These are phyloP conservation scores for Groenewaldozyma tartarivorans DNA, from an alignment of 805 yeast species.

Conservation along the genomic window DNA sequence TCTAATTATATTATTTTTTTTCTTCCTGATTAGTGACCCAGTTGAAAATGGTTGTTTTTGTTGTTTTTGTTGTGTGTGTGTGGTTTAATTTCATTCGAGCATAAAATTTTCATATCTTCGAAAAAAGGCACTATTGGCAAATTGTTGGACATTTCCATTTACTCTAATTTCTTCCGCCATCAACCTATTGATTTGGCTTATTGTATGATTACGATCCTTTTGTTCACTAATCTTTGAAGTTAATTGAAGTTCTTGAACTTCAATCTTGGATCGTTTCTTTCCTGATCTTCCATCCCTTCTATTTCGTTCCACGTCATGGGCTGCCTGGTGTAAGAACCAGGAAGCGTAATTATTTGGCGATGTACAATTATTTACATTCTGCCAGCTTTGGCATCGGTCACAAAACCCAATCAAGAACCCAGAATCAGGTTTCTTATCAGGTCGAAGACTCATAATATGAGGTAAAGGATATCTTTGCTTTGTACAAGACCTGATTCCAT, in stretches of 20 bases:
- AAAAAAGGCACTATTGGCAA: constrained; percentile 7
- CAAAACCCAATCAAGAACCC: constrained; percentile 15
- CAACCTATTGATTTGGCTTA: constrained; percentile 6
- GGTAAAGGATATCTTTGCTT: constrained; percentile 16
- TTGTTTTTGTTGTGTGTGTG: not conserved
- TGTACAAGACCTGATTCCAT: constrained; percentile 16
- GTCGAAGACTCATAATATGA: constrained; percentile 12
- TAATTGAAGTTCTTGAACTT: constrained; percentile 8
- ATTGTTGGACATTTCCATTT: constrained; percentile 9
- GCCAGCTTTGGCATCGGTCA: constrained; percentile 17
- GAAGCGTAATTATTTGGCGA: constrained; percentile 13
- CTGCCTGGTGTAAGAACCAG: constrained; percentile 17
- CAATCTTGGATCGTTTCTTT: constrained; percentile 13
- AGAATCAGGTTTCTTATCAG: constrained; percentile 11
- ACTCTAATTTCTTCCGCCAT: constrained; percentile 9
- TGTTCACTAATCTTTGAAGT: constrained; percentile 4
- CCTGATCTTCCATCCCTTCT: constrained; percentile 13
- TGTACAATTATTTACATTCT: constrained; percentile 14
- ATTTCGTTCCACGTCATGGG: constrained; percentile 15
- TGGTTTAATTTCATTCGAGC: not conserved
- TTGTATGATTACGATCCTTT: constrained; percentile 5
- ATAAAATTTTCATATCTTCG: constrained; percentile 5
- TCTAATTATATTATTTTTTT: no score
- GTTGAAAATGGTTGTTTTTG: no score
- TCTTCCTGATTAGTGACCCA: no score